phyloP scores from a whole-genome alignment of 305 asterid genomes.

The Solanum chacoense region DNA sequence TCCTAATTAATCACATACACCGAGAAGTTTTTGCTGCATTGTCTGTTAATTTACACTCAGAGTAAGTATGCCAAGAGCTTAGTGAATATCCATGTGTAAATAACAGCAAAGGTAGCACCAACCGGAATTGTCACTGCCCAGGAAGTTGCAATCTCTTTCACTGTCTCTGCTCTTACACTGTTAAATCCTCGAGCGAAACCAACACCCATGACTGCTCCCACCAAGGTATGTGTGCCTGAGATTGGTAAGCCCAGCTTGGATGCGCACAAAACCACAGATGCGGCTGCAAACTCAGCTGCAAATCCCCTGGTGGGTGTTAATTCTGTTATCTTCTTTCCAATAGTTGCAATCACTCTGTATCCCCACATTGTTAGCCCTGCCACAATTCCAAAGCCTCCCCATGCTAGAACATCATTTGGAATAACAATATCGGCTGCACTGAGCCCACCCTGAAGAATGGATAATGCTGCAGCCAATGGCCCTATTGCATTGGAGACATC shows the following conservation, averaged over 20 bases:
- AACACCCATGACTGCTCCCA: slow-evolving; percentile 95
- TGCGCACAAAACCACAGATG: slow-evolving; percentile 74
- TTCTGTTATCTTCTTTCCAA: slow-evolving; percentile 89
- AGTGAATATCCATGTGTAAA: slow-evolving; percentile 74
- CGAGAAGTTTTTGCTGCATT: slow-evolving; percentile 6
- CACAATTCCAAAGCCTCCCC: slow-evolving; percentile 97
- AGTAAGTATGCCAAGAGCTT: slow-evolving; percentile 44
- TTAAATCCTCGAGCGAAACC: slow-evolving; percentile 92
- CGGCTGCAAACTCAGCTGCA: slow-evolving; percentile 96
- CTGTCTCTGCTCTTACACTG: slow-evolving; percentile 84
- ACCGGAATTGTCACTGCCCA: slow-evolving; percentile 86
- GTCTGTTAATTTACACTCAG: slow-evolving; percentile 21
- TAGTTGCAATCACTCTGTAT: slow-evolving; percentile 73
- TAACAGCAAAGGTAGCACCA: slow-evolving; percentile 65
- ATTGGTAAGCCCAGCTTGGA: slow-evolving; percentile 85
- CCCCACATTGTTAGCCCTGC: slow-evolving; percentile 97
- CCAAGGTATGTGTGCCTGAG: slow-evolving; percentile 89
- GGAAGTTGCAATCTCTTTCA: slow-evolving; percentile 77
- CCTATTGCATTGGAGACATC: slow-evolving; percentile 94
- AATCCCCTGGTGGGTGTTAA: slow-evolving; percentile 87
- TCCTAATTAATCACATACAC: background rate
- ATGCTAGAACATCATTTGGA: slow-evolving; percentile 83
- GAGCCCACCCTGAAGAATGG: slow-evolving; percentile 72
- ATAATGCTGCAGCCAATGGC: slow-evolving; percentile 77
- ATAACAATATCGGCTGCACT: slow-evolving; percentile 54